Evolutionary conservation across 768 basidiomycete species (phyloP).

Genomic region (Rhodotorula taiwanensis): DNA sequence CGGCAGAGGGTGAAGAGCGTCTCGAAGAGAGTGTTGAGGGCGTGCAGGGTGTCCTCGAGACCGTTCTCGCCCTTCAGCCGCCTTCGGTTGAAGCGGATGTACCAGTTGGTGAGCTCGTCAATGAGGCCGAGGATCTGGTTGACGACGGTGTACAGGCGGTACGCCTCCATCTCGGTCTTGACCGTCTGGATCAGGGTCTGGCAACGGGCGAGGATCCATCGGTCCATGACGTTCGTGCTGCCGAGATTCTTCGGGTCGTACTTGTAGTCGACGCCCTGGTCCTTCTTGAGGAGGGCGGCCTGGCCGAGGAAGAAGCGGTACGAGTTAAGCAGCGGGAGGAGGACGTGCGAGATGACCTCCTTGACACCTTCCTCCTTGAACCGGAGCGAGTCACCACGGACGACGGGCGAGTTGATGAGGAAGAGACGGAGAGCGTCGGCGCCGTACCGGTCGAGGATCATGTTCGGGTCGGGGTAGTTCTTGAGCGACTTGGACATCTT

Average conservation of each 20-base stretch:
- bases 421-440: constrained; percentile 97
- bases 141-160: constrained; percentile 93
- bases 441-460: constrained; percentile 83
- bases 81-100: constrained; percentile 96
- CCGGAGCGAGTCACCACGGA: constrained; percentile 91
- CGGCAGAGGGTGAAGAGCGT: constrained; percentile 86
- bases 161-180: constrained; percentile 87
- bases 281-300: constrained; percentile 75
- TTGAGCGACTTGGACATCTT: constrained; percentile 98
- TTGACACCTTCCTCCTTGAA: constrained; percentile 98
- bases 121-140: constrained; percentile 86
- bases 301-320: constrained; percentile 99
- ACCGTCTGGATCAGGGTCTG: constrained; percentile 91
- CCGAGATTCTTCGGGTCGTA: constrained; percentile 80
- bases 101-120: constrained; percentile 98
- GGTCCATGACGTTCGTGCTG: constrained; percentile 92
- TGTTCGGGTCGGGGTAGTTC: constrained; percentile 93
- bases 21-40: constrained; percentile 93
- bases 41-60: constrained; percentile 72
- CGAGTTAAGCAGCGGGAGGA: constrained; percentile 95
- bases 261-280: constrained; percentile 64
- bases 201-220: constrained; percentile 96
- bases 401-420: constrained; percentile 97
- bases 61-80: constrained; percentile 93
- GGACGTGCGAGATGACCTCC: constrained; percentile 90